Base-by-base conservation (phyloP, 768 basidiomycete genomes). In the Sporobolomyces phaffii region DNA sequence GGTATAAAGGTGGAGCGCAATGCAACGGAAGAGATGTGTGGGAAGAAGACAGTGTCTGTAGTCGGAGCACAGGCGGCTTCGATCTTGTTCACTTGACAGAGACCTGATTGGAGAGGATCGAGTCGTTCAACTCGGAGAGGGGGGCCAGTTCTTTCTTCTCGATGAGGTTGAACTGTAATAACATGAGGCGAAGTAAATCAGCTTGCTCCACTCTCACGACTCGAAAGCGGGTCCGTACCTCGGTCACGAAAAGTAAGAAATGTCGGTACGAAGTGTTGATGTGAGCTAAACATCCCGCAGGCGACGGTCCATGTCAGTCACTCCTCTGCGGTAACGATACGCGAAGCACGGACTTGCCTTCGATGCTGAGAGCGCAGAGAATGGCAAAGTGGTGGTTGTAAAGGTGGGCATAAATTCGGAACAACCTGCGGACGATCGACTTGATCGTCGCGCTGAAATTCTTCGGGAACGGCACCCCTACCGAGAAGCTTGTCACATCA, bases 371-470 rank as follows among this genome's bases (percentile, higher is more conserved):
- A 18, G 96, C 96, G 77, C 94, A 98, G 65, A 98, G 90, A 74
- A 98, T 94, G 74, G 98, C 96, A 77, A 99, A 98, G 78, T 99
- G 96, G 73, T 91, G 94, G 81, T 92, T 94, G 81, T 99, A 99
- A 75, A 98, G 86, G 77, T 99, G 96, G 24, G 92, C 96, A 77
- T 99, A 99, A 45, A 99, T 89, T 22, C 96, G 84, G 83, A 99
- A 99, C 61, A 99, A 78, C 31, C 96, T 84, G 49, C 96, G 84
- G 63, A 91, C 84, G 65, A 99, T 91, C 14, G 90, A 91, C 75
- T 91, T 87, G 67, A 96, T 88, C 0, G 90, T 93, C 22, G 90
- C 87, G 33, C 86, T 85, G 79, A 96, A 98, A 75, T 85, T 90
- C 76, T 83, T 85, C 2, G 92, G 89, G 78, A 98, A 98, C 2